Base-by-base conservation (phyloP, 495 filamentous ascomycete genomes). In the Talaromyces borbonicus region DNA sequence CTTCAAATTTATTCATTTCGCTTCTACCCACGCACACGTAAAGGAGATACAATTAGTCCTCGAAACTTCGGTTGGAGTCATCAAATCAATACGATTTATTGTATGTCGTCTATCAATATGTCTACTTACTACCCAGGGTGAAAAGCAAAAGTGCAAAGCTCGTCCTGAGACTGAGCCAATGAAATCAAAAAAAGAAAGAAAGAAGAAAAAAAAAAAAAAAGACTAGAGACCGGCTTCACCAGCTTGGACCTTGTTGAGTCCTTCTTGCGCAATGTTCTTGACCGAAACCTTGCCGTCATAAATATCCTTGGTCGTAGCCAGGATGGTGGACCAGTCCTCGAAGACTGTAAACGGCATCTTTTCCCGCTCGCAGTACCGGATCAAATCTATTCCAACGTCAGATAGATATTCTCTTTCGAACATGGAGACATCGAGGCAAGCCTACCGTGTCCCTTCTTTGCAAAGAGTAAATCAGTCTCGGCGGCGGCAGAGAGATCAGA, bases 401-500 rank as follows among this genome's bases (percentile, higher is more conserved):
- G 18, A 20, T 35, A 5, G 3, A 12, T 14, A 40, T 11, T 8
- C 14, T n/a, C n/a, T 12, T 35, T n/a, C n/a, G n/a, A n/a, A n/a
- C n/a, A n/a, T n/a, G n/a, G n/a, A n/a, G 20, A 50, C 12, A 22
- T 20, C 1, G 8, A 29, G 20, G 5, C 27, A 33, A 12, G 62
- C 73, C 43, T 76, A 92, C 87, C 88, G 60, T 85, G 76, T 7
- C 86, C 90, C 27, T 83, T 77, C 73, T 96, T 97, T 41, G 89
- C 89, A 58, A 95, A 95, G 14, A 95, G 63, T 32, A 95, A 60
- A 57, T 95, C 85, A 12, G 89, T 93, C 62, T 95, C 87, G 40
- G 79, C 75, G 1, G 89, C 89, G 8, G 89, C 89, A 24, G 84
- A 89, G 33, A 95, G 67, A 57, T 95, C 89, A 1, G 85, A 90